phyloP scores from a whole-genome alignment of 306 rosid species.

The Alnus glutinosa region DNA sequence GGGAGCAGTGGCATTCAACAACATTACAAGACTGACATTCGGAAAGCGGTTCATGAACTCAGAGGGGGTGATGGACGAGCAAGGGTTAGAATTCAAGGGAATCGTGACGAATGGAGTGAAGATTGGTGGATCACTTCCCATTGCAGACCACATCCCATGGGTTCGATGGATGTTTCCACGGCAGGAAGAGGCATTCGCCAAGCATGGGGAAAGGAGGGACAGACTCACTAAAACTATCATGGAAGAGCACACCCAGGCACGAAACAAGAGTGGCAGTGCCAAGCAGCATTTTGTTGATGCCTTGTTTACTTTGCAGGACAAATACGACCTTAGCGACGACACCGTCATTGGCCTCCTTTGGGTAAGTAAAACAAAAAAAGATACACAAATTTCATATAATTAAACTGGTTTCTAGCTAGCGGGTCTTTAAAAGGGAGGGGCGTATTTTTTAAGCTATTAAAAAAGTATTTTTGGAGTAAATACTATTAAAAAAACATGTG shows the following conservation, averaged over 20 bases:
- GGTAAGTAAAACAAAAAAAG: conserved; percentile 34
- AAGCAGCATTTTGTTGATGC: conserved; percentile 91
- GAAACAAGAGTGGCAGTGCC: conserved; percentile 56
- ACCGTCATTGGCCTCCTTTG: conserved; percentile 91
- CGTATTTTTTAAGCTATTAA: too few species aligned
- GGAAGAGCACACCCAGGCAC: conserved; percentile 81
- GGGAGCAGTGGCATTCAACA: conserved; percentile 92
- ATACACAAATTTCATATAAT: too few species aligned
- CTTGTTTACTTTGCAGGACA: conserved; percentile 68
- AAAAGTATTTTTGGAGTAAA: too few species aligned
- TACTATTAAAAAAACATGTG: too few species aligned
- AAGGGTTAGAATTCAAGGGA: conserved; percentile 77
- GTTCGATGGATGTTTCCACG: conserved; percentile 87
- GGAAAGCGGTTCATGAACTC: conserved; percentile 82
- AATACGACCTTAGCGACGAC: conserved; percentile 87
- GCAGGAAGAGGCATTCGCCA: conserved; percentile 78
- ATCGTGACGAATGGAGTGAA: conserved; percentile 66
- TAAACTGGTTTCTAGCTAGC: too few species aligned
- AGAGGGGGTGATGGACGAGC: conserved; percentile 65
- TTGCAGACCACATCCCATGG: conserved; percentile 89
- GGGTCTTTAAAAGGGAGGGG: too few species aligned
- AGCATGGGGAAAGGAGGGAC: conserved; percentile 75
- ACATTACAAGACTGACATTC: conserved; percentile 83
- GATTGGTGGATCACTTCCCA: conserved; percentile 76
- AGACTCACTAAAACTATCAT: conserved; percentile 75